phyloP scores from a whole-genome alignment of 768 basidiomycete species.

The Boletus insuetus region DNA sequence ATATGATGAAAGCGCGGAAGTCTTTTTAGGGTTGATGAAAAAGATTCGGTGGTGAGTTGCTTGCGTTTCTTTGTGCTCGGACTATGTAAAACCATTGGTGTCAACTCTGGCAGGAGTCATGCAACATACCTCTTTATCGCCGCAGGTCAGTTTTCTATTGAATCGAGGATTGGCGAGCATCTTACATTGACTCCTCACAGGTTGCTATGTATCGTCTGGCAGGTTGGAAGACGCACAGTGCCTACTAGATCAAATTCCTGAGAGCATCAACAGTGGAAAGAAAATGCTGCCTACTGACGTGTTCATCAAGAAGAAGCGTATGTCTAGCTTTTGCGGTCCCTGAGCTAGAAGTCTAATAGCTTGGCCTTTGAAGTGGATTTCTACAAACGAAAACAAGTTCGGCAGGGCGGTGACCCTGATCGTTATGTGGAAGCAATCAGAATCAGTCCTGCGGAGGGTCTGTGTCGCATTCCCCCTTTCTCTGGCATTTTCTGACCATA shows the following conservation, averaged over 20 bases:
- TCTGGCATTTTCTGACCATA: constrained; percentile 1
- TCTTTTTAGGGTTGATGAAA: constrained; percentile 60
- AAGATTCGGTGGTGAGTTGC: constrained; percentile 63
- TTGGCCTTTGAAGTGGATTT: constrained; percentile 53
- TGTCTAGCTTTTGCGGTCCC: constrained; percentile 18
- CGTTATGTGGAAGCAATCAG: constrained; percentile 53
- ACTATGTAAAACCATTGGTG: background rate
- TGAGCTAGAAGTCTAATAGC: background rate
- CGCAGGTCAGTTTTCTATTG: constrained; percentile 45
- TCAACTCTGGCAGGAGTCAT: constrained; percentile 56
- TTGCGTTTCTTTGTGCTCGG: background rate
- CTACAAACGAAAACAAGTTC: constrained; percentile 65
- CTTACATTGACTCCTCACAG: constrained; percentile 26
- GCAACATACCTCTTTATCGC: constrained; percentile 78
- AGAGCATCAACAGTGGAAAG: constrained; percentile 58
- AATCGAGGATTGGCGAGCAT: background rate
- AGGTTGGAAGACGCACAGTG: constrained; percentile 55
- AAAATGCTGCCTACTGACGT: constrained; percentile 74
- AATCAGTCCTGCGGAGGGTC: constrained; percentile 72
- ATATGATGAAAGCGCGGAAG: constrained; percentile 66
- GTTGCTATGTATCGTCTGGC: constrained; percentile 61
- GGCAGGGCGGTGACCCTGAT: constrained; percentile 50
- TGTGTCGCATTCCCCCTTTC: constrained; percentile 9
- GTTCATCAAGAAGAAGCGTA: constrained; percentile 74
- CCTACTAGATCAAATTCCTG: constrained; percentile 59